Evolutionary conservation across 2,329 filamentous ascomycete genomes (phyloP), one percentile per base, ranked within the genome.

Genomic region (Colletotrichum tamarilloi): DNA sequence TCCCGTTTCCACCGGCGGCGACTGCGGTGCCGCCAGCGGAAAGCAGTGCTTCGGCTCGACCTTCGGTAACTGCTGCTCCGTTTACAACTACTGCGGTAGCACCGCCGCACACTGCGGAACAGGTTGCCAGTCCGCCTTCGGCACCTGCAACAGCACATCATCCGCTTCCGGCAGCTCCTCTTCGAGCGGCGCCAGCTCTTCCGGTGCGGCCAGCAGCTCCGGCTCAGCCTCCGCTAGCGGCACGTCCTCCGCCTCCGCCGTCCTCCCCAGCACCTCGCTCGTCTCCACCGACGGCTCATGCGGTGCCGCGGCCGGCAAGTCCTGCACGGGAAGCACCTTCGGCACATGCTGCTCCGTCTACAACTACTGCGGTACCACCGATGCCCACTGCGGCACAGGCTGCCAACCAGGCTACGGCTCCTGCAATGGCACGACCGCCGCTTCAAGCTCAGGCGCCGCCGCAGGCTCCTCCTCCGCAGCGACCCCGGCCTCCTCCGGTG

Each of bases 11-110:
- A 49, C n/a, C 6, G 42, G 67, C 3, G 72, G 68, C 14, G 30
- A 46, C 14, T 73, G 72, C 3, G 72, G 72, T 6, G 16, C 26
- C 5, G 14, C 16, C 52, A 58, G 24, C 7, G 52, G 64, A 30
- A 60, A 32, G 6, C 62, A 70, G 2, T 74, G 68, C 16, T 46
- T 65, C 4, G 72, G 68, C 9, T 74, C 58, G 14, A 8, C 28
- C 4, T 42, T 42, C 66, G 77, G 77, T 24, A 75, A 77, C 75
- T 75, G 81, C 76, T 79, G 77, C 77, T 77, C 78, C 64, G 57
- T 76, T 53, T 75, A 80, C 74, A 78, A 79, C 32, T 84, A 72
- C 56, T 83, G 82, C 70, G 81, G 83, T 52, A 76, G 77, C 24
- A 79, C 78, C 3, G 76, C 77, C 32, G 80, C 80, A 22, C 80